These are phyloP conservation scores for Parasarocladium wereldwijsianum DNA, from an alignment of 2,329 filamentous ascomycete species.

Conservation along the genomic window DNA sequence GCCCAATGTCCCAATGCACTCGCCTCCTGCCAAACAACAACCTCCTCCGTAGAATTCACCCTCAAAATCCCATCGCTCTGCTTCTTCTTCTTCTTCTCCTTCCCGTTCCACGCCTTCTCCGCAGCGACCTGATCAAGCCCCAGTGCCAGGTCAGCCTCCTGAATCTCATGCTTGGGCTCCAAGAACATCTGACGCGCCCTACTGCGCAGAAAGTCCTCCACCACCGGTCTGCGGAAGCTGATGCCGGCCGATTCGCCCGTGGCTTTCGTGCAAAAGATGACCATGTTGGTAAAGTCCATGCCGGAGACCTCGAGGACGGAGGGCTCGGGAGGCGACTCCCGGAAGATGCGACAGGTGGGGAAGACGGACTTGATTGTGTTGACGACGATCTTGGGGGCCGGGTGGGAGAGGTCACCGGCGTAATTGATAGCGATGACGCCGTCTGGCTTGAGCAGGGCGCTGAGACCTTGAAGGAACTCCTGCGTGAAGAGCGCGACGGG, in stretches of 20 bases:
- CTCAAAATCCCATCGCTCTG: constrained; percentile 38
- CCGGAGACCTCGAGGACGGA: constrained; percentile 30
- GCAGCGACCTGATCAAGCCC: no score
- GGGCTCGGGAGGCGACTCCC: constrained; percentile 49
- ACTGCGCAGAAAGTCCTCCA: constrained; percentile 58
- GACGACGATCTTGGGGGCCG: constrained; percentile 63
- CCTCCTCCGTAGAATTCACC: constrained; percentile 46
- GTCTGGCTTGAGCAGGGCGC: constrained; percentile 55
- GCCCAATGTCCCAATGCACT: constrained; percentile 78
- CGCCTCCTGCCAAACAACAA: constrained; percentile 58
- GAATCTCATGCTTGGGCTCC: constrained; percentile 56
- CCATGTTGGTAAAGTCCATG: constrained; percentile 84
- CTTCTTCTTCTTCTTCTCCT: no score
- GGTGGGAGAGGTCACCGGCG: constrained; percentile 70
- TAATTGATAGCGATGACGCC: constrained; percentile 94
- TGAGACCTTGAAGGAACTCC: constrained; percentile 63
- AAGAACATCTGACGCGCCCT: constrained; percentile 56
- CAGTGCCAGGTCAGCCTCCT: constrained; percentile 32
- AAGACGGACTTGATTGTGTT: constrained; percentile 74
- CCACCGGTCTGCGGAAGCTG: constrained; percentile 49
- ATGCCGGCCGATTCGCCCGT: constrained; percentile 26
- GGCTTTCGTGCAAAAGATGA: constrained; percentile 77
- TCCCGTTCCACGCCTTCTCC: no score
- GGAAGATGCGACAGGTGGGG: constrained; percentile 80
- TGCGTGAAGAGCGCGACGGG: constrained; percentile 77